These are phyloP conservation scores for Jackrogersella minutella DNA, from an alignment of 495 filamentous ascomycete species.

Conservation along the genomic window DNA sequence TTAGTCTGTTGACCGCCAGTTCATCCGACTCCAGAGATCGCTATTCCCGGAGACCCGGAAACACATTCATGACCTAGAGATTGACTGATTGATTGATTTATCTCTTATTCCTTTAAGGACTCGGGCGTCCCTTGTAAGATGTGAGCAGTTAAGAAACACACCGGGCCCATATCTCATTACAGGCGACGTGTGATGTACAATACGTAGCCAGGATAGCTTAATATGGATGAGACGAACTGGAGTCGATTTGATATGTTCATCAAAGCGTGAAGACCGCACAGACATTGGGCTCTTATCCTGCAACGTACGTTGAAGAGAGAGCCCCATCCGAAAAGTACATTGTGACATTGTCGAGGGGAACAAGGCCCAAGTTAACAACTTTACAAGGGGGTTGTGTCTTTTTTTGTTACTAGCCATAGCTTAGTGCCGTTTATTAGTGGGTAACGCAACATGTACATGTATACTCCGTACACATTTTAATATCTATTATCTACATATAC, in stretches of 20 bases:
- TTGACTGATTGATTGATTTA: conserved; percentile 6
- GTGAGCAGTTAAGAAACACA: conserved; percentile 8
- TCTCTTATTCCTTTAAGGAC: too few relatives aligned
- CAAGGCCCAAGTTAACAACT: conserved; percentile 13
- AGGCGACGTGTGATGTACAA: conserved; percentile 33
- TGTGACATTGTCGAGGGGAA: conserved; percentile 33
- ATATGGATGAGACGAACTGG: conserved; percentile 38
- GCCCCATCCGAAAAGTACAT: conserved; percentile 43
- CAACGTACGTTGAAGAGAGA: conserved; percentile 37
- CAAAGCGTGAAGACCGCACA: conserved; percentile 40
- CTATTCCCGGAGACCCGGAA: conserved; percentile 45
- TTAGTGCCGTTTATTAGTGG: conserved; percentile 7
- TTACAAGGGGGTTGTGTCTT: background rate
- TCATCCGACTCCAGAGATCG: conserved; percentile 39
- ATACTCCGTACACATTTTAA: background rate
- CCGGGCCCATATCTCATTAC: conserved; percentile 19
- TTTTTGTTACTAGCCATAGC: conserved; percentile 8
- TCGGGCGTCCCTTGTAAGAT: background rate
- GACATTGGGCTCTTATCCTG: conserved; percentile 38
- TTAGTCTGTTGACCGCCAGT: conserved; percentile 47
- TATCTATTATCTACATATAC: too few relatives aligned
- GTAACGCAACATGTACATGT: background rate
- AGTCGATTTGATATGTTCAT: conserved; percentile 32
- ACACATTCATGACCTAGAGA: conserved; percentile 14
- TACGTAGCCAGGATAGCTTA: conserved; percentile 13